These are phyloP conservation scores for Kondoa malvinella DNA, from an alignment of 768 basidiomycete species.

Conservation along the genomic window DNA sequence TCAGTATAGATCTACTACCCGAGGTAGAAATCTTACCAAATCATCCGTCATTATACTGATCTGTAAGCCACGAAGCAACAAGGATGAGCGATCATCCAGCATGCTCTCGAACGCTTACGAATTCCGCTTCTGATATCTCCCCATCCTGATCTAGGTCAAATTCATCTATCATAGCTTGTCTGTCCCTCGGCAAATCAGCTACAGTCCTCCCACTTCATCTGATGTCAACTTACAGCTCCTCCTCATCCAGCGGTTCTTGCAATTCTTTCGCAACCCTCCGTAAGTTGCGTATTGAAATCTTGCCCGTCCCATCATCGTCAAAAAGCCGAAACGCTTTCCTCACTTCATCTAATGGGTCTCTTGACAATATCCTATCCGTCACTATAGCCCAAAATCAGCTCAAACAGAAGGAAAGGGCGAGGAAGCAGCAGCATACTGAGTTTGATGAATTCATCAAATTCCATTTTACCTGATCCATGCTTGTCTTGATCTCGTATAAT, in stretches of 20 bases:
- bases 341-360: conserved; percentile 94
- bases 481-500: conserved; percentile 58
- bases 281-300: conserved; percentile 77
- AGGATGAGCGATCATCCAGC: background rate
- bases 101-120: conserved; percentile 32
- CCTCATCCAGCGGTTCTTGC: conserved; percentile 84
- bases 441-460: conserved; percentile 81
- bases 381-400: conserved; percentile 38
- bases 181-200: conserved; percentile 34
- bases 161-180: conserved; percentile 99
- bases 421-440: no score
- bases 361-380: conserved; percentile 78
- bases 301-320: conserved; percentile 88
- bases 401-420: conserved; percentile 7
- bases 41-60: conserved; percentile 22
- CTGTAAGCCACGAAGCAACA: conserved; percentile 5
- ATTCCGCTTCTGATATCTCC: conserved; percentile 91
- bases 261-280: conserved; percentile 90
- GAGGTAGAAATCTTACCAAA: background rate
- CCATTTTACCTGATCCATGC: conserved; percentile 44
- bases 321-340: conserved; percentile 89
- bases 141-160: conserved; percentile 98
- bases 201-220: background rate
- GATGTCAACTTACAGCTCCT: conserved; percentile 61
- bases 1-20: no score